These are phyloP conservation scores for Euphorbia neoarborescens DNA, from an alignment of 441 rosid species.

Conservation along the genomic window DNA sequence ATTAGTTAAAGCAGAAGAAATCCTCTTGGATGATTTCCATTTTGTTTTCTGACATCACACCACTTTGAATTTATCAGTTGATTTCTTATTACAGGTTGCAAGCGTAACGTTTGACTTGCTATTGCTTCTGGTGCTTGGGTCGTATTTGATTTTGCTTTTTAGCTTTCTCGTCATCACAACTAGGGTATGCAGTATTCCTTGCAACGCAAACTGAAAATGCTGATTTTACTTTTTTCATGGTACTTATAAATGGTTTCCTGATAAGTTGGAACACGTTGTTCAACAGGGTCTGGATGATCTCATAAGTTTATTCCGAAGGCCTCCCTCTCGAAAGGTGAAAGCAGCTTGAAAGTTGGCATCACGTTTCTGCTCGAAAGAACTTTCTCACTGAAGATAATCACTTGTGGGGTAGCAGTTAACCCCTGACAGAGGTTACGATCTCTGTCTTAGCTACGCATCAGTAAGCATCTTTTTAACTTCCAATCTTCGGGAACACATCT, in stretches of 20 bases:
- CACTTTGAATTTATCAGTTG: constrained; percentile 6
- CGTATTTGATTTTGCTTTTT: constrained; percentile 78
- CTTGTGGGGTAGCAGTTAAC: constrained; percentile 18
- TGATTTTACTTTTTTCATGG: neutral
- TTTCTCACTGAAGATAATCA: neutral
- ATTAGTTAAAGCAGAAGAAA: neutral
- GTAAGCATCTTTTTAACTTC: constrained; percentile 13
- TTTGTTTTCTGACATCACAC: neutral
- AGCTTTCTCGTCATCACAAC: constrained; percentile 89
- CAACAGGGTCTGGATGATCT: constrained; percentile 90
- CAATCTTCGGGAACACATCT: constrained; percentile 16
- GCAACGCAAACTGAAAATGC: neutral
- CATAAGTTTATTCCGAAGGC: constrained; percentile 83
- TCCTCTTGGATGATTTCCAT: neutral
- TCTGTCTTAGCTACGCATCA: constrained; percentile 11
- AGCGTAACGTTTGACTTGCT: constrained; percentile 94
- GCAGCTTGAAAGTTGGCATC: constrained; percentile 39
- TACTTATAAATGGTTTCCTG: neutral
- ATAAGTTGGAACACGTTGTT: constrained; percentile 5
- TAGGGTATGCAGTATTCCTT: constrained; percentile 44
- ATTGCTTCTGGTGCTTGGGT: constrained; percentile 81
- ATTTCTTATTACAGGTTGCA: constrained; percentile 61
- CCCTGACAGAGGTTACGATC: constrained; percentile 15
- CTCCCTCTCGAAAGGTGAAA: constrained; percentile 83
- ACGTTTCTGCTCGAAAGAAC: neutral